Base-by-base conservation (phyloP, 2,329 filamentous ascomycete species). In the Clarireedia sp. region DNA sequence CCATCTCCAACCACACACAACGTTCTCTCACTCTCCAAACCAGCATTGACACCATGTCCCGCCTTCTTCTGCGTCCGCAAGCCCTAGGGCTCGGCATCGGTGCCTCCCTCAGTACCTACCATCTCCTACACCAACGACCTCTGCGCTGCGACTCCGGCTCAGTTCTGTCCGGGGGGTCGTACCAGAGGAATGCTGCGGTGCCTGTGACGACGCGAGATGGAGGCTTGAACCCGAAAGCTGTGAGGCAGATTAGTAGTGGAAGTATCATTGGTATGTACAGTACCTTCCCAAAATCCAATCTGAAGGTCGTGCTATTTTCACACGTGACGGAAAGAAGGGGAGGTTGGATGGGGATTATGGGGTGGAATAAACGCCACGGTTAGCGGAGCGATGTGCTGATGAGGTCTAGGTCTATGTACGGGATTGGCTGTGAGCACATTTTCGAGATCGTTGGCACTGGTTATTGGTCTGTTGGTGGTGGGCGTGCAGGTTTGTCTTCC, bases 381-480 rank as follows among this genome's bases (percentile, higher is more conserved):
- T 40, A n/a, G 0, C 6, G 16, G 6, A 6, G 48, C 16, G 19
- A 9, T 4, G n/a, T 9, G 16, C 2, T 33, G 29, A 33, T 33
- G 29, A 33, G 12, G 29, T 3, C 5, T 50, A 64, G 65, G 63
- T 19, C 29, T 66, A 29, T 63, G 64, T 56, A 59, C 63, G 6
- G 65, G 66, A 2, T 50, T 91, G 33, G 72, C 85, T 0, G 76
- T 90, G 24, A 82, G 83, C 57, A 73, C 86, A 16, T 89, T 91
- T 68, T 89, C 85, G 8, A 82, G 81, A 66, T 81, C 85, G 1
- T 72, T 91, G 48, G 84, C 86, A 1, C 65, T 90, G 16, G 68
- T 91, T 19, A 72, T 87, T 19, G 86, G 87, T 0, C 65, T 89
- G 12, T 70, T 83, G 9, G 78, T 88, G 23, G 73, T 87, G 14